Percentiles rank a stretch among this genome's conserved stretches.
Evolutionary conservation across 1,139 yeast species (phyloP).

Genomic region (Debaryomyces coudertii): DNA sequence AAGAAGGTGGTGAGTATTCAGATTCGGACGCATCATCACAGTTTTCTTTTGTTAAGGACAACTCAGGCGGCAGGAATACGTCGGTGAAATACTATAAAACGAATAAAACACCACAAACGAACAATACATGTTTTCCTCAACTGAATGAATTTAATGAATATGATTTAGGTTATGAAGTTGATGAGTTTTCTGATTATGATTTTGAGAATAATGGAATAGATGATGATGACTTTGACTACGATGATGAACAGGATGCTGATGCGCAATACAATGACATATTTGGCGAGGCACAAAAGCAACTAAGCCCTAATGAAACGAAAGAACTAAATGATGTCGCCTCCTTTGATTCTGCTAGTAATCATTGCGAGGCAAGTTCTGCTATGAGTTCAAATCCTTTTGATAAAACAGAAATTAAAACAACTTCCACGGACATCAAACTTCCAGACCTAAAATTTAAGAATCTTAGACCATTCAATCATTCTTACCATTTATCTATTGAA

Average conservation of each 20-base stretch:
- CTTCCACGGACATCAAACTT: constrained; percentile 6
- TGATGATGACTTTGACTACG: constrained; percentile 41
- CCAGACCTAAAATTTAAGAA: background rate
- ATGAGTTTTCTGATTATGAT: constrained; percentile 45
- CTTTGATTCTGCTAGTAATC: constrained; percentile 3
- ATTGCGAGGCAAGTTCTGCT: constrained; percentile 4
- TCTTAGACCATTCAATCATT: constrained; percentile 25
- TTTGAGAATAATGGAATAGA: constrained; percentile 54
- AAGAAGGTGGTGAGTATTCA: constrained; percentile 19
- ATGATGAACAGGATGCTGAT: constrained; percentile 54
- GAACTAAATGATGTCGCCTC: background rate
- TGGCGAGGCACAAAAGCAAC: constrained; percentile 17
- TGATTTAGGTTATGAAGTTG: constrained; percentile 41
- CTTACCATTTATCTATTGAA: constrained; percentile 37
- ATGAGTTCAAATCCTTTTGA: constrained; percentile 6
- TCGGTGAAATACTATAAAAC: constrained; percentile 64
- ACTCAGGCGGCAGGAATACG: constrained; percentile 59
- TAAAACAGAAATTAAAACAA: constrained; percentile 6
- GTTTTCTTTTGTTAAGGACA: constrained; percentile 62
- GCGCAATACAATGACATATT: constrained; percentile 31
- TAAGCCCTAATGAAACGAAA: background rate
- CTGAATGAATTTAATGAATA: constrained; percentile 29
- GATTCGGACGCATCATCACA: constrained; percentile 45
- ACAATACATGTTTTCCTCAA: constrained; percentile 10
- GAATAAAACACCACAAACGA: constrained; percentile 14